Percentiles rank a stretch among this genome's conserved stretches.
Conservation (phyloP, 2,329 filamentous ascomycete genomes). For the Pleomassaria siparia region DNA sequence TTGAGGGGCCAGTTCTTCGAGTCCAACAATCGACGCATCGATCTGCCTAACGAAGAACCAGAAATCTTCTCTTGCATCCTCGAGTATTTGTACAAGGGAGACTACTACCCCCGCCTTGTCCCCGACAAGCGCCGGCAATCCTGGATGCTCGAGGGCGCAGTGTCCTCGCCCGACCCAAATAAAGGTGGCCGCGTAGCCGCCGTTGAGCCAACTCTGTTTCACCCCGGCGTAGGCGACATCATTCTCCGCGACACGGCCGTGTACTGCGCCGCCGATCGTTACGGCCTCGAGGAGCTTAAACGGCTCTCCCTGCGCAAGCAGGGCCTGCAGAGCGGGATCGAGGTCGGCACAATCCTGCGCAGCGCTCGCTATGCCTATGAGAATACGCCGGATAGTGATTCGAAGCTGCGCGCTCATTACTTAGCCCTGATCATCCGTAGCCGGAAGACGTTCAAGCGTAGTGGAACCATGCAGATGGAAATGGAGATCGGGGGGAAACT, state of each 20-base stretch:
- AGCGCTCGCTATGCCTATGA: slow-evolving; percentile 94
- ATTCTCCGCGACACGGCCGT: slow-evolving; percentile 90
- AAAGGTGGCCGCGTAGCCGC: slow-evolving; percentile 56
- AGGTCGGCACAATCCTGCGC: slow-evolving; percentile 86
- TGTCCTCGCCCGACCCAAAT: slow-evolving; percentile 58
- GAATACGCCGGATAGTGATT: slow-evolving; percentile 91
- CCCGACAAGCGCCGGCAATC: slow-evolving; percentile 83
- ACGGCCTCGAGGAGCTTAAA: slow-evolving; percentile 91
- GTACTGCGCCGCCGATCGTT: slow-evolving; percentile 90
- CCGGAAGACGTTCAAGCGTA: slow-evolving; percentile 96
- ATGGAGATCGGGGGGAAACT: slow-evolving; percentile 94
- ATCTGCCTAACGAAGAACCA: slow-evolving; percentile 78
- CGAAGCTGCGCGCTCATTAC: slow-evolving; percentile 91
- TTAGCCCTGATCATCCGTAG: slow-evolving; percentile 95
- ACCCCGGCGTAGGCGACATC: slow-evolving; percentile 67
- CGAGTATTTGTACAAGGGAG: slow-evolving; percentile 96
- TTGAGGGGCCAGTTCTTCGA: slow-evolving; percentile 74
- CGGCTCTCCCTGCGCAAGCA: slow-evolving; percentile 90
- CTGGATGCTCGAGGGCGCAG: slow-evolving; percentile 82
- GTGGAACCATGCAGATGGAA: slow-evolving; percentile 97
- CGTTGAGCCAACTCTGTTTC: slow-evolving; percentile 75
- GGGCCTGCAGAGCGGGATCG: slow-evolving; percentile 87
- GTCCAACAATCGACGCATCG: slow-evolving; percentile 70
- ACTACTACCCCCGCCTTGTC: slow-evolving; percentile 88
- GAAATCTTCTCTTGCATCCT: slow-evolving; percentile 92